These are phyloP conservation scores for Venturia carpophila DNA, from an alignment of 2,329 filamentous ascomycete genomes.

Conservation along the genomic window DNA sequence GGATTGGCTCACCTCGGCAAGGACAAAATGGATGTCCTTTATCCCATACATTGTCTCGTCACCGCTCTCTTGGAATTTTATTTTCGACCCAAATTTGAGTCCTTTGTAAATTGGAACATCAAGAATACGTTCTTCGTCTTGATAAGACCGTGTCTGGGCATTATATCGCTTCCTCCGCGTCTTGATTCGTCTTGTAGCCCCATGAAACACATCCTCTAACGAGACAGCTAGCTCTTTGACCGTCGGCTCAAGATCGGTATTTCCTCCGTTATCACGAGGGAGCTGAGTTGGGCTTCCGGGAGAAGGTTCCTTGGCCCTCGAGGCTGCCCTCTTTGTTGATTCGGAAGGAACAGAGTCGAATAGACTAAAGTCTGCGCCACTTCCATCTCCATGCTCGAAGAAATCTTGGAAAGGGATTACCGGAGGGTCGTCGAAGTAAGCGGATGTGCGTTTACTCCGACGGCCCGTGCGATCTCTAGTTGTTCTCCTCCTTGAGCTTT, in stretches of 20 bases:
- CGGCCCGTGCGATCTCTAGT: not conserved
- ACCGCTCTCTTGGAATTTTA: conserved; percentile 15
- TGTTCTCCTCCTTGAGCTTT: conserved; percentile 3
- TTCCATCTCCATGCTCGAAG: conserved; percentile 8
- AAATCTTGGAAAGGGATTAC: conserved; percentile 11
- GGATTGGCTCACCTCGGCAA: conserved; percentile 3
- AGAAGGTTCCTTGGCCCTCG: conserved; percentile 5
- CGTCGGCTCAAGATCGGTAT: not conserved
- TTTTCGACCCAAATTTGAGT: conserved; percentile 8
- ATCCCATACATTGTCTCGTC: conserved; percentile 13
- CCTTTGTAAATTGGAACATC: conserved; percentile 15
- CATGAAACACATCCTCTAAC: conserved; percentile 16
- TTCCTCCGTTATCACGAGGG: not conserved
- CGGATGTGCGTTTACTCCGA: conserved; percentile 1
- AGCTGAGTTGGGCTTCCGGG: conserved; percentile 5
- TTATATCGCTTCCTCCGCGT: conserved; percentile 4
- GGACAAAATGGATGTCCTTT: conserved; percentile 15
- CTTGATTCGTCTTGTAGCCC: conserved; percentile 1
- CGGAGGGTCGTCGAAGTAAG: conserved; percentile 12
- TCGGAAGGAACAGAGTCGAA: conserved; percentile 13
- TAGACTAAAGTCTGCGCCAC: conserved; percentile 15
- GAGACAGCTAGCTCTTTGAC: conserved; percentile 12
- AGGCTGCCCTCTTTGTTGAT: conserved; percentile 3
- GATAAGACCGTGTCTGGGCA: not conserved
- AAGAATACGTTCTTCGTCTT: conserved; percentile 15